A percentile compares a stretch with the other conserved stretches of the same genome.
These are phyloP conservation scores for Alternaria sp. DNA, from an alignment of 2,329 filamentous ascomycete genomes.

Conservation along the genomic window DNA sequence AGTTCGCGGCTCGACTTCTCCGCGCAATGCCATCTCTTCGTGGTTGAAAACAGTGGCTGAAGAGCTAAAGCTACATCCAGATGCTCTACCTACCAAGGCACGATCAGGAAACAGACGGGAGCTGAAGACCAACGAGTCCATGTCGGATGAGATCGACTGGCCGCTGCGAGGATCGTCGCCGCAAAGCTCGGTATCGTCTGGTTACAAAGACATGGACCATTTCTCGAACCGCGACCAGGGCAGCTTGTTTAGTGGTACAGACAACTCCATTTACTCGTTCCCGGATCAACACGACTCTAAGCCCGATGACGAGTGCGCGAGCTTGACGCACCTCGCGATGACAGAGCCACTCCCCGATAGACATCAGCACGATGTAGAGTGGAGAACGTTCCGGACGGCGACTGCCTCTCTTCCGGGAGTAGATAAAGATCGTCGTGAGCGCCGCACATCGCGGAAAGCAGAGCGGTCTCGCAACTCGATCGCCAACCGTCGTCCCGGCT, in stretches of 20 bases:
- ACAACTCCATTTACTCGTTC: neutral
- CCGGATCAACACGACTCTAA: neutral
- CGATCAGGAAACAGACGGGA: neutral
- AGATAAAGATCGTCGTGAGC: neutral
- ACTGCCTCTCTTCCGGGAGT: neutral
- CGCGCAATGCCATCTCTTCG: neutral
- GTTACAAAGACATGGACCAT: neutral
- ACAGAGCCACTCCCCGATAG: neutral
- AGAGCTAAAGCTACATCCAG: neutral
- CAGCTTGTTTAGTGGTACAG: neutral
- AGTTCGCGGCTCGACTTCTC: neutral
- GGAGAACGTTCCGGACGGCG: neutral
- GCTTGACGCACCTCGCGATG: neutral
- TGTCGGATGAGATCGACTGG: neutral
- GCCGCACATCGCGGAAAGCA: neutral
- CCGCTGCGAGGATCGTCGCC: neutral
- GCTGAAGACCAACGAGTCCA: neutral
- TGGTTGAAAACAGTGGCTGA: neutral
- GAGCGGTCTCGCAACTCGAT: neutral
- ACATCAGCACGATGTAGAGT: neutral
- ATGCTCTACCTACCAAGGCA: neutral
- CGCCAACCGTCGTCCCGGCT: neutral
- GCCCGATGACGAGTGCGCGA: neutral
- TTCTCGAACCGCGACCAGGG: neutral
- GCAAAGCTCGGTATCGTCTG: neutral